Evolutionary conservation across 169 alveolate genomes (phyloP), one percentile per base, ranked within the genome.

Genomic region (Blepharisma undulans): DNA sequence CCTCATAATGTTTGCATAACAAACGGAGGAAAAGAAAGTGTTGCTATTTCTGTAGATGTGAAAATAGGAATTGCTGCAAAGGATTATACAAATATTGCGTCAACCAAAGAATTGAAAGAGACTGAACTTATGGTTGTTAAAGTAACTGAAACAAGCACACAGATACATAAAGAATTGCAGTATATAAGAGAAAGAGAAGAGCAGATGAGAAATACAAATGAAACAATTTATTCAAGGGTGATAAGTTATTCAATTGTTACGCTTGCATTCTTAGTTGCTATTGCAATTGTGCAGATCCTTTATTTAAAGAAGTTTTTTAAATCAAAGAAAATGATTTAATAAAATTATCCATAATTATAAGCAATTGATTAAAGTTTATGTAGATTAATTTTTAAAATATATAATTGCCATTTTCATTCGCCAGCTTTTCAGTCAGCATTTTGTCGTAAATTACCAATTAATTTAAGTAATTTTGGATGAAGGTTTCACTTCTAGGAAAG

Each of bases 171-270:
- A 29, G 27, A 36, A 48, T n/a, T 72, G 72, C 82, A 86, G 29
- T 27, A 29, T 21, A 19, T 66, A 27, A 86, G 90, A 27, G 90
- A 86, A 86, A 25, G 90, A 22, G 90, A 86, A 72, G 90, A 86
- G n/a, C 84, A 86, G 82, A 86, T 86, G 90, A 60, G 90, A 6
- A 86, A 27, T 32, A 86, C 90, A n/a, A 86, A 86, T 72, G 22
- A 25, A 36, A 86, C 84, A n/a, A 86, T 86, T 36, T 82, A 86
- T 34, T 25, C 72, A 29, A 60, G 90, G 66, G 90, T 86, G 33
- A 86, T 86, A 29, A 29, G 72, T 4, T 86, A 66, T 72, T 25
- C 34, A 32, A 60, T 86, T 29, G 25, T 82, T 1, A 86, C 90
- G 14, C n/a, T 86, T 60, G 90, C 22, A 66, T 30, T 86, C 32